These are phyloP conservation scores for Rhododendron simsii DNA, from an alignment of 148 eudicot species.

Conservation along the genomic window DNA sequence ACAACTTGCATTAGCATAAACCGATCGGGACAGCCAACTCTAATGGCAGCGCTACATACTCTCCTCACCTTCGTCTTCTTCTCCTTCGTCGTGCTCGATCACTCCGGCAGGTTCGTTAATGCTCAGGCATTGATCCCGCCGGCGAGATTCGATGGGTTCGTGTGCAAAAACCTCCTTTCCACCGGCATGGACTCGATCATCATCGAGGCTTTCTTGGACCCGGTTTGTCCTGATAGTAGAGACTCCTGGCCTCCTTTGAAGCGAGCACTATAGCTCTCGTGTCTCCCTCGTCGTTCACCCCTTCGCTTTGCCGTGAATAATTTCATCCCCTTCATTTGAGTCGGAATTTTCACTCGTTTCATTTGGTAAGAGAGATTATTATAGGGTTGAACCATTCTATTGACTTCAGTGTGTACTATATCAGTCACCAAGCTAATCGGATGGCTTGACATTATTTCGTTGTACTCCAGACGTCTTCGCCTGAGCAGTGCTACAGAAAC, in stretches of 20 bases:
- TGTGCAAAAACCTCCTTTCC: conserved; percentile 36
- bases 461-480: not conserved
- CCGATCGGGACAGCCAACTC: too few relatives aligned
- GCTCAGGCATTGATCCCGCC: conserved; percentile 31
- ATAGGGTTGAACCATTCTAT: not conserved
- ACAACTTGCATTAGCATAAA: not conserved
- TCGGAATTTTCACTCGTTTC: not conserved
- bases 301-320: conserved; percentile 65
- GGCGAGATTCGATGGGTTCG: conserved; percentile 66
- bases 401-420: not conserved
- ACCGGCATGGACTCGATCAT: conserved; percentile 18
- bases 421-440: not conserved
- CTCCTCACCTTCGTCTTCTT: not conserved
- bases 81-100: not conserved
- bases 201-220: conserved; percentile 86
- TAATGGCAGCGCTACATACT: not conserved
- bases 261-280: conserved; percentile 45
- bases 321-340: not conserved
- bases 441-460: not conserved
- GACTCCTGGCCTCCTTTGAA: conserved; percentile 89
- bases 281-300: conserved; percentile 63
- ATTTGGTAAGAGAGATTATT: not conserved
- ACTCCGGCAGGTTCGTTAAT: not conserved
- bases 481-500: not conserved
- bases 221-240: conserved; percentile 86